Evolutionary conservation across 371 early-diverging fungal species (phyloP), one percentile per base, ranked within the genome.

Genomic region (Mortierella sp.): DNA sequence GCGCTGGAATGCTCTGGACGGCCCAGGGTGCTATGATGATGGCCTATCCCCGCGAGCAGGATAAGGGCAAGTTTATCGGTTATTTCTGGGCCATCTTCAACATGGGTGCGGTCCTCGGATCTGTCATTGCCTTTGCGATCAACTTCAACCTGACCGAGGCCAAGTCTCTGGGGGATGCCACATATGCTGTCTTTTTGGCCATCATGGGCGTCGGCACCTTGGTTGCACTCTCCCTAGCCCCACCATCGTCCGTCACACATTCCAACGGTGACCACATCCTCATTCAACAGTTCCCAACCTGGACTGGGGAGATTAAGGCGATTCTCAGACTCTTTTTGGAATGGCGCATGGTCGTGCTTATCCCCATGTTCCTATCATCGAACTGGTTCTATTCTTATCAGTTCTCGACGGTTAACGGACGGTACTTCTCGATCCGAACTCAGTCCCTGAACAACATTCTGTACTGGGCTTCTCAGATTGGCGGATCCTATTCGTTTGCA

Each of bases 61-160:
- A 89, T 39, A 93, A 93, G 80, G 93, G 92, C 31, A 86, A 85
- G 60, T 93, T 80, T 70, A 90, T 94, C 41, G 87, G 90, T 6
- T 86, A 90, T 39, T 94, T 94, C 80, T 94, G 94, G 94, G 82
- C 86, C 63, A 87, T 93, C 47, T 93, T 94, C 78, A 94, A 93
- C 79, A 50, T 78, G 64, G 82, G 64, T 78, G 72, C 65, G 14
- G 84, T 90, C 49, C 69, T 93, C 17, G 94, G 94, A 55, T 87
- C 90, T 24, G 76, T 92, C 31, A 85, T 94, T 50, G 87, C 91
- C 9, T 83, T 93, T 47, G 87, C 72, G 27, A 73, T 90, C 65
- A 92, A 91, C 79, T 82, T 82, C 66, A 63, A 87, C 58, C 8
- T 56, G 21, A 86, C 52, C 71, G 81, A 63, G 17, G 28, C 43